Evolutionary conservation across 2,329 filamentous ascomycete genomes (phyloP).

Genomic region (Xylariaceae sp.): DNA sequence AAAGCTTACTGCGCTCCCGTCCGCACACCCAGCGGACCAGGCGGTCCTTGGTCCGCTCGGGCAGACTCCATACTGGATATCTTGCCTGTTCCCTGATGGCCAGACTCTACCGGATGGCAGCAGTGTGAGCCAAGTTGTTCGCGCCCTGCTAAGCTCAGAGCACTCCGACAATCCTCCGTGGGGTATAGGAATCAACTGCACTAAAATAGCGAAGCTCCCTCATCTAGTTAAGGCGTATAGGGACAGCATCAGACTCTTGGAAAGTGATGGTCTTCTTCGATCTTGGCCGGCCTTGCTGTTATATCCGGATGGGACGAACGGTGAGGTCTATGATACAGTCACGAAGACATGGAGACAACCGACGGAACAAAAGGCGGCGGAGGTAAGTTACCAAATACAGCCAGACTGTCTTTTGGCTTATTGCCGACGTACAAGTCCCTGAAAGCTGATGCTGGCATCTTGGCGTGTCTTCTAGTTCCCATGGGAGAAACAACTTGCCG

Average conservation of each 20-base stretch:
- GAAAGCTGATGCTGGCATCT: conserved; percentile 10
- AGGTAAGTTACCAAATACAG: conserved; percentile 21
- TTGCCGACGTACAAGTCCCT: neutral
- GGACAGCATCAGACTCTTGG: conserved; percentile 38
- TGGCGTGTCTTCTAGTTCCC: conserved; percentile 26
- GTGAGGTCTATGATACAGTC: conserved; percentile 60
- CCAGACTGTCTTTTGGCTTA: neutral
- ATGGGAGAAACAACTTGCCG: conserved; percentile 44
- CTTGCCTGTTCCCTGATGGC: conserved; percentile 56
- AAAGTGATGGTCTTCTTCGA: conserved; percentile 31
- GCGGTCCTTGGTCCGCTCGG: conserved; percentile 17
- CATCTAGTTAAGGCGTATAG: conserved; percentile 52
- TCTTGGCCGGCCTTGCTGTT: conserved; percentile 53
- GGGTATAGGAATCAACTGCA: conserved; percentile 66
- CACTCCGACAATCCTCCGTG: conserved; percentile 40
- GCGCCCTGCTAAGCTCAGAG: conserved; percentile 26
- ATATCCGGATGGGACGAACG: conserved; percentile 65
- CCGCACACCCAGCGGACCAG: conserved; percentile 26
- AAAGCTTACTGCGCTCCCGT: conserved; percentile 34
- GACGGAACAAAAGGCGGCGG: conserved; percentile 19
- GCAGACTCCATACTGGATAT: conserved; percentile 52
- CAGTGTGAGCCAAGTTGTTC: conserved; percentile 38
- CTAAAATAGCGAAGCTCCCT: conserved; percentile 58
- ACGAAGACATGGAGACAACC: conserved; percentile 55
- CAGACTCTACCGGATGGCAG: conserved; percentile 54